Evolutionary conservation across 192 early-diverging fungal species (phyloP), one percentile per base, ranked within the genome.

Genomic region (Pilaira anomala): DNA sequence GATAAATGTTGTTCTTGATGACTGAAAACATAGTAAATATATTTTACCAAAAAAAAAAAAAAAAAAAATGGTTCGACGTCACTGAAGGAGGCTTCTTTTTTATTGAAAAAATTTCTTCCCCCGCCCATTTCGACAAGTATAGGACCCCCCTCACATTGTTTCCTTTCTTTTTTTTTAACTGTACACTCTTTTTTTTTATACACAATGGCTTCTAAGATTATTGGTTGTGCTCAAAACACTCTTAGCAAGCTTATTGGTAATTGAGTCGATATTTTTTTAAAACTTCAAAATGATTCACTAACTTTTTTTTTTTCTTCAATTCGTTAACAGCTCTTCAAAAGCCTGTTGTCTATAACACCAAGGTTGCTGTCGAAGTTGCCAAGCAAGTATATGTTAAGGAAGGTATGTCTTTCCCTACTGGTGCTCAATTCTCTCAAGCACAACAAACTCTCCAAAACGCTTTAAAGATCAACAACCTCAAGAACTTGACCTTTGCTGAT

Each of bases 351-450:
- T 87, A 87, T 70, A 80, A 83, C 60, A 67, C 78, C 60, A 75
- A 75, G 66, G 85, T 87, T 28, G 74, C 75, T 36, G 76, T 63
- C 44, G 83, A 87, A 71, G 42, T 87, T 40, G 83, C 78, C 48
- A 87, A 87, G 73, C 74, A 82, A 74, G 85, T 87, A 42, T 87
- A 85, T 68, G 74, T 68, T 22, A 81, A 80, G 46, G 83, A 87
- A 71, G 78, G 77, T 54, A 77, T 87, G 80, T 67, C 76, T 21
- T 80, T 80, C 54, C 85, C 85, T 12, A 69, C 67, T n/a, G 71
- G 68, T 30, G 67, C 67, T 16, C 79, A 84, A 69, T 60, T 81
- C 26, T 58, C 71, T 48, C 65, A 79, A 55, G 80, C 83, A 62
- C 81, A 76, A 59, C 60, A 72, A 51, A 60, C 72, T 25, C 56